Conservation (phyloP, 1,284 basidiomycete species). For the Pholiota adiposa region DNA sequence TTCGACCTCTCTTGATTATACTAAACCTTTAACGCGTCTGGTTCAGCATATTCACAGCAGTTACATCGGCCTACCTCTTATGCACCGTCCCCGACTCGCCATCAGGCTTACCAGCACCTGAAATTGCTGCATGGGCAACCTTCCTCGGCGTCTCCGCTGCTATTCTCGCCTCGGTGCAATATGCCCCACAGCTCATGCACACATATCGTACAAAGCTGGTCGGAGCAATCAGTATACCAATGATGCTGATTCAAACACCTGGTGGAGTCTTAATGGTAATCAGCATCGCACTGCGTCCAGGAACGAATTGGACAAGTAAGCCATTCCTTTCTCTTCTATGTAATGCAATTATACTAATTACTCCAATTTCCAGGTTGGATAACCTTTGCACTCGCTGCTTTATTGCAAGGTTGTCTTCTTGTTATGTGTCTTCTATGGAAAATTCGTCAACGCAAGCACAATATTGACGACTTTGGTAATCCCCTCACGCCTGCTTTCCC, state of each 20-base stretch:
- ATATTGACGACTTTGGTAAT: conserved; percentile 93
- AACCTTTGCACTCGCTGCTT: conserved; percentile 84
- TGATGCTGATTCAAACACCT: conserved; percentile 95
- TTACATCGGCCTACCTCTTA: conserved; percentile 63
- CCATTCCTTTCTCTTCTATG: conserved; percentile 14
- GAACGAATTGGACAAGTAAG: conserved; percentile 87
- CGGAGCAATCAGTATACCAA: conserved; percentile 90
- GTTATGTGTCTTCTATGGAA: conserved; percentile 84
- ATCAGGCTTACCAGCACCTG: conserved; percentile 34
- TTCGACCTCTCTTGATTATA: not conserved
- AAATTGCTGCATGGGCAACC: conserved; percentile 68
- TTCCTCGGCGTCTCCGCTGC: conserved; percentile 89
- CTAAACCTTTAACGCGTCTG: conserved; percentile 1
- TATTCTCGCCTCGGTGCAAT: conserved; percentile 81
- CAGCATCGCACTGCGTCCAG: conserved; percentile 80
- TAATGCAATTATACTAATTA: conserved; percentile 9
- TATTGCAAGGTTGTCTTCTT: conserved; percentile 85
- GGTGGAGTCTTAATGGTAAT: conserved; percentile 89
- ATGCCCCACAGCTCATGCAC: conserved; percentile 84
- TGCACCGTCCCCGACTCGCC: conserved; percentile 46
- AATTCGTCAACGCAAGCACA: conserved; percentile 70
- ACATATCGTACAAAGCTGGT: conserved; percentile 84
- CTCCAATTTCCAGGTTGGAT: conserved; percentile 66
- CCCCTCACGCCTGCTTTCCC: conserved; percentile 41
- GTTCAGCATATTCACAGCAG: conserved; percentile 52